Evolutionary conservation across 345 rosid species (phyloP), one percentile per base, ranked within the genome.

Genomic region (Eucalyptus erythrocorys): DNA sequence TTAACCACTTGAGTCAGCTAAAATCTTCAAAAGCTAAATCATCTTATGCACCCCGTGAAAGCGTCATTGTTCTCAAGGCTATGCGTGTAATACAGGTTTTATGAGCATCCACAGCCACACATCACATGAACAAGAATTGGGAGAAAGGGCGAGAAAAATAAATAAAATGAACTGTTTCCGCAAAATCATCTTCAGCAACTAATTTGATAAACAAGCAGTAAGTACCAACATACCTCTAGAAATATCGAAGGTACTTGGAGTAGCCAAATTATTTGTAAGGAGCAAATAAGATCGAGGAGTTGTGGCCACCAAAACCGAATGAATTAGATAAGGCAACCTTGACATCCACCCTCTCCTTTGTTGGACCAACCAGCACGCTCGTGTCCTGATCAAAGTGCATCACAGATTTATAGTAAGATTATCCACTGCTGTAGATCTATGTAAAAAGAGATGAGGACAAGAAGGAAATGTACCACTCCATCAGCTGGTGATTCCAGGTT

Each of bases 271-370:
- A 94, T 92, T 96, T 94, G 97, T 94, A 95, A 27, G 99, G 99
- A n/a, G 96, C 95, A 90, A 97, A 95, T 91, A 97, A 91, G 88
- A 97, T 96, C 15, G 99, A 96, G n/a, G 99, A 96, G 93, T 97
- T 97, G 93, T 97, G 99, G 89, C 99, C 99, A 48, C 99, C 99
- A 88, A 96, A 96, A 87, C 99, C 99, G 82, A 97, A 97, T 21
- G 99, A 96, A 89, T 96, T 97, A 47, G 98, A 97, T 87, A 97
- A 90, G 49, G 99, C 99, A 48, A 94, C 98, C 94, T 94, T 97
- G 26, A 97, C 89, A 68, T 97, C 92, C 89, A 96, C 86, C 59
- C 95, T 95, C 94, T 97, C 99, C 91, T 96, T 97, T 96, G 93
- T 91, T 7, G 97, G 93, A 87, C 99, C 99, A 53, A 96, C 97